Evolutionary conservation across 192 early-diverging fungal genomes (phyloP).

Genomic region (Entomortierella lignicola): DNA sequence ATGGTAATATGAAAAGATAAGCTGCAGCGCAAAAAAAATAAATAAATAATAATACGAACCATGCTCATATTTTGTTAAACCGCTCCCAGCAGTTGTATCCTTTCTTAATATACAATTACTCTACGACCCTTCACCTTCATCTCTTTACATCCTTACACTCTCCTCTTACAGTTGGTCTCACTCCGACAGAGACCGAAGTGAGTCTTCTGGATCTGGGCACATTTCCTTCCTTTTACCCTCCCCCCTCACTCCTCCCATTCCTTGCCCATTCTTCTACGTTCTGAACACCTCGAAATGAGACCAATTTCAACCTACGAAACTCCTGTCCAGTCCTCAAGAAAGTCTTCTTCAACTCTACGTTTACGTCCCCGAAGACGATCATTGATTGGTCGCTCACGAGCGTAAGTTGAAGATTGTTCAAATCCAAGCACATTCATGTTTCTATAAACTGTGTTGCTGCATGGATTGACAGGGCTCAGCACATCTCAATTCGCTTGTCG

Average conservation of each 20-base stretch:
- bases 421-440: not conserved
- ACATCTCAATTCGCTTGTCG: not conserved
- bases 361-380: conserved; percentile 44
- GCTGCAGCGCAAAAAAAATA: no score
- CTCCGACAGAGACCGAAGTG: conserved; percentile 16
- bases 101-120: not conserved
- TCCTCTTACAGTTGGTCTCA: conserved; percentile 1
- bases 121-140: not conserved
- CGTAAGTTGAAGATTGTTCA: conserved; percentile 14
- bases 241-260: not conserved
- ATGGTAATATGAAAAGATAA: no score
- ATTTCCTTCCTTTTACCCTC: not conserved
- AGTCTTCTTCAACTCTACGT: conserved; percentile 17
- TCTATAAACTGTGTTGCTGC: not conserved
- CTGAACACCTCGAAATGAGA: conserved; percentile 4
- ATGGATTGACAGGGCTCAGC: not conserved
- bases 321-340: conserved; percentile 15
- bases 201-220: conserved; percentile 9
- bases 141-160: not conserved
- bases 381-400: conserved; percentile 42
- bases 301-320: conserved; percentile 27
- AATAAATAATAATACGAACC: no score
- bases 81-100: not conserved
- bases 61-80: no score
- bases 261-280: not conserved